These are phyloP conservation scores for Rhizopogon vesiculosus DNA, from an alignment of 768 basidiomycete species.

Conservation along the genomic window DNA sequence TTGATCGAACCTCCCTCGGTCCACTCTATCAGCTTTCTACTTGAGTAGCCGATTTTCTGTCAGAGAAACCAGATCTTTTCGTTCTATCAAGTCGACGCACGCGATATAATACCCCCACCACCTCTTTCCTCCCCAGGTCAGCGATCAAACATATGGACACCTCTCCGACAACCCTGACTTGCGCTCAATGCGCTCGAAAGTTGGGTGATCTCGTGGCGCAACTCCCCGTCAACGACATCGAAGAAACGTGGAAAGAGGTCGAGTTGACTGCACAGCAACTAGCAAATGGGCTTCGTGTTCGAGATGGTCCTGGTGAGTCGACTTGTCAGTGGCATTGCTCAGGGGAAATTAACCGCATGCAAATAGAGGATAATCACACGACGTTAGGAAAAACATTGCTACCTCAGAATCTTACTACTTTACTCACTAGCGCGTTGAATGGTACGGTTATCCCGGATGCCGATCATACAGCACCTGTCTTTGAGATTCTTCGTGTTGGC, in stretches of 20 bases:
- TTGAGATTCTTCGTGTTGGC: constrained; percentile 70
- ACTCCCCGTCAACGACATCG: constrained; percentile 26
- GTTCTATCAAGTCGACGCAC: neutral
- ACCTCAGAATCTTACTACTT: constrained; percentile 58
- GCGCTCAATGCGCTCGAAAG: constrained; percentile 24
- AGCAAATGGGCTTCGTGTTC: constrained; percentile 58
- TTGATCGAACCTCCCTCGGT: neutral
- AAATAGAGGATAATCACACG: constrained; percentile 66
- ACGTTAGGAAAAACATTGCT: constrained; percentile 60
- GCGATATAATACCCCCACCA: neutral
- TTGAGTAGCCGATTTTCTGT: neutral
- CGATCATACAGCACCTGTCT: constrained; percentile 45
- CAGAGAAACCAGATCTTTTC: neutral
- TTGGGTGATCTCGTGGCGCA: constrained; percentile 29
- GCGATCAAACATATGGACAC: constrained; percentile 15
- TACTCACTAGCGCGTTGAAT: constrained; percentile 53
- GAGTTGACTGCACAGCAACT: constrained; percentile 49
- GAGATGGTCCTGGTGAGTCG: constrained; percentile 45
- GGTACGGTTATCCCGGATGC: constrained; percentile 42
- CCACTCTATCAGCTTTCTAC: constrained; percentile 1
- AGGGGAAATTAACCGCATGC: constrained; percentile 13
- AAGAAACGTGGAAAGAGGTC: constrained; percentile 45
- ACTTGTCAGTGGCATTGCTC: neutral
- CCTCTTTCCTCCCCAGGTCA: neutral
- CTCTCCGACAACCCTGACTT: constrained; percentile 9